phyloP scores from a whole-genome alignment of 2,329 filamentous ascomycete species.

The Aspergillus caelatus region DNA sequence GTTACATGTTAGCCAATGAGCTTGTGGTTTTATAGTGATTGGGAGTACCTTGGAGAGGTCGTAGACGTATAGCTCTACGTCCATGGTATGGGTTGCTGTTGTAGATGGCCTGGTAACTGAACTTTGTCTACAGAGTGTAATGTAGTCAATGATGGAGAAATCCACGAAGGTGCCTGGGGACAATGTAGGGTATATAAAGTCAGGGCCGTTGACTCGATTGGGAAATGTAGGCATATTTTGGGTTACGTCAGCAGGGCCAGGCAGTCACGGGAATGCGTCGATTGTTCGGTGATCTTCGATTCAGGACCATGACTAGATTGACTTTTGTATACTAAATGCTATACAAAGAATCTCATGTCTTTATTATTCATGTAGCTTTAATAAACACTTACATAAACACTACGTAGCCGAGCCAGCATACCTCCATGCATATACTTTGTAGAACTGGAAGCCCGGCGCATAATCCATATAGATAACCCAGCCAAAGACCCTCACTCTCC shows the following conservation, averaged over 20 bases:
- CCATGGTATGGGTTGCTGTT: constrained; percentile 54
- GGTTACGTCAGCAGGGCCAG: constrained; percentile 32
- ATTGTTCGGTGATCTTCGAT: constrained; percentile 17
- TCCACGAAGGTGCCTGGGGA: background rate
- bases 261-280: constrained; percentile 12
- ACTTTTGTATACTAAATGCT: background rate
- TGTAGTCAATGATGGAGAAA: background rate
- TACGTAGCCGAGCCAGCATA: background rate
- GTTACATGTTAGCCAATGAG: constrained; percentile 22
- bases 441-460: background rate
- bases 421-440: background rate
- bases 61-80: constrained; percentile 76
- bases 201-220: background rate
- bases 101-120: background rate
- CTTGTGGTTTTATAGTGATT: background rate
- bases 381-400: background rate
- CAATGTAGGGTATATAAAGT: background rate
- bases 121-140: background rate
- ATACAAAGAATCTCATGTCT: background rate
- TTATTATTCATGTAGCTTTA: background rate
- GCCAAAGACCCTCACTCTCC: background rate
- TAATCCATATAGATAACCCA: background rate
- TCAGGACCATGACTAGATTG: constrained; percentile 7
- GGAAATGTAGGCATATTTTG: constrained; percentile 20
- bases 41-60: constrained; percentile 65